These are phyloP conservation scores for Lachancea sp. DNA, from an alignment of 805 yeast genomes.

Conservation along the genomic window DNA sequence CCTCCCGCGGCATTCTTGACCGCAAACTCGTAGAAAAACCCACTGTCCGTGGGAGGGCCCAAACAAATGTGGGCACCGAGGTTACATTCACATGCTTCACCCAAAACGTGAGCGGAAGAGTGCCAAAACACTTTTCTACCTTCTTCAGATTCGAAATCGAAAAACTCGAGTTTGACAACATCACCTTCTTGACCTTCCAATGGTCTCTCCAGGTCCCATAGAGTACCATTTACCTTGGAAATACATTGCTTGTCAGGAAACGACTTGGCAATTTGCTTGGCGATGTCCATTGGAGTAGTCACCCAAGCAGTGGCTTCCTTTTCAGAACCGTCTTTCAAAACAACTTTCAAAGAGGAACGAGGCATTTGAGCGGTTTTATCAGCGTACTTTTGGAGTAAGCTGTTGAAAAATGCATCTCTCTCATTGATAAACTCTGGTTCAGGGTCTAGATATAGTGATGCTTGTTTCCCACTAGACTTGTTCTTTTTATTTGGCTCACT, in stretches of 20 bases:
- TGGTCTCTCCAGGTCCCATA: constrained; percentile 96
- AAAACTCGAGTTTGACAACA: constrained; percentile 53
- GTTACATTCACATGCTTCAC: constrained; percentile 97
- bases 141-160: constrained; percentile 89
- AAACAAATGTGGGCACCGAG: constrained; percentile 86
- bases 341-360: constrained; percentile 63
- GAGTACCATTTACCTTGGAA: constrained; percentile 79
- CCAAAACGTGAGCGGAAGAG: constrained; percentile 95
- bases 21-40: constrained; percentile 95
- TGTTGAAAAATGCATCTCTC: constrained; percentile 72
- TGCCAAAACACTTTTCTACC: constrained; percentile 98
- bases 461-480: constrained; percentile 32
- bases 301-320: constrained; percentile 82
- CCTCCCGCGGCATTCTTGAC: constrained; percentile 38
- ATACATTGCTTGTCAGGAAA: constrained; percentile 86
- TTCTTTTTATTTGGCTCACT: constrained; percentile 22
- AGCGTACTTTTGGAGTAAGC: constrained; percentile 71
- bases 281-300: constrained; percentile 83
- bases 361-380: constrained; percentile 58
- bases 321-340: constrained; percentile 78
- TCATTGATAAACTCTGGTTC: constrained; percentile 79
- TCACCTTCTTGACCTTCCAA: constrained; percentile 55
- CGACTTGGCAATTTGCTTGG: constrained; percentile 76
- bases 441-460: constrained; percentile 54
- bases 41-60: constrained; percentile 98